These are phyloP conservation scores for Camellia sinensis DNA, from an alignment of 148 eudicot genomes.

Conservation along the genomic window DNA sequence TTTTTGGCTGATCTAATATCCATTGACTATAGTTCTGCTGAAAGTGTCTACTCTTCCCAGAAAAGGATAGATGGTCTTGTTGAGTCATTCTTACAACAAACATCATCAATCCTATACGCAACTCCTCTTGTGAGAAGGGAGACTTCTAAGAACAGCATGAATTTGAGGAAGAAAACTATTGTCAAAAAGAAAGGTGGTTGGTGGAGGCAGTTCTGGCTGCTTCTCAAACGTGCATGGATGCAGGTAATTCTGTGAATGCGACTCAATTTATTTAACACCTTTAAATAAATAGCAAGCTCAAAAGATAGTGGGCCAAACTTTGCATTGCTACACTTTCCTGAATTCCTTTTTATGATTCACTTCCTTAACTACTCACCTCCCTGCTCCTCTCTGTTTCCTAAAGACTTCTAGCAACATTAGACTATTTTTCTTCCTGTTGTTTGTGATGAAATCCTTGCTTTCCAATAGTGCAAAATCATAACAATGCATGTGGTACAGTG, in stretches of 20 bases:
- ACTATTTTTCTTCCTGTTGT: background rate
- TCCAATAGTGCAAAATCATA: slow-evolving; percentile 1
- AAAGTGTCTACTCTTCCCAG: slow-evolving; percentile 73
- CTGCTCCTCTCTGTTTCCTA: background rate
- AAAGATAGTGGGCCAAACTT: background rate
- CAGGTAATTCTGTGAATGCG: slow-evolving; percentile 50
- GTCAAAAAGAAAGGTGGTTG: slow-evolving; percentile 57
- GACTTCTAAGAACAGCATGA: slow-evolving; percentile 27
- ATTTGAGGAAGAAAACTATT: slow-evolving; percentile 29
- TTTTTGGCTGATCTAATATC: slow-evolving; percentile 99
- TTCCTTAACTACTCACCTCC: background rate
- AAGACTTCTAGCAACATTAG: background rate
- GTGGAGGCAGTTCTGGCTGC: slow-evolving; percentile 91
- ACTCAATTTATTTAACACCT: background rate
- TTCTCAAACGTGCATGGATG: slow-evolving; percentile 98
- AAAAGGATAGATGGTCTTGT: slow-evolving; percentile 82
- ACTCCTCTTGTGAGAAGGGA: slow-evolving; percentile 45
- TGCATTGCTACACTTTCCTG: background rate
- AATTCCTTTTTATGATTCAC: background rate
- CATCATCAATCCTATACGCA: slow-evolving; percentile 55
- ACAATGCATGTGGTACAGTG: background rate
- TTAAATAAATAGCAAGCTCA: background rate
- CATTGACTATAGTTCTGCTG: slow-evolving; percentile 84
- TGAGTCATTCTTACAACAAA: slow-evolving; percentile 72
- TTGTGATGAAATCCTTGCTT: slow-evolving; percentile 2